A percentile compares a stretch with the other conserved stretches of the same genome.
Evolutionary conservation across 768 basidiomycete genomes (phyloP).

Genomic region (Boletales sp.): DNA sequence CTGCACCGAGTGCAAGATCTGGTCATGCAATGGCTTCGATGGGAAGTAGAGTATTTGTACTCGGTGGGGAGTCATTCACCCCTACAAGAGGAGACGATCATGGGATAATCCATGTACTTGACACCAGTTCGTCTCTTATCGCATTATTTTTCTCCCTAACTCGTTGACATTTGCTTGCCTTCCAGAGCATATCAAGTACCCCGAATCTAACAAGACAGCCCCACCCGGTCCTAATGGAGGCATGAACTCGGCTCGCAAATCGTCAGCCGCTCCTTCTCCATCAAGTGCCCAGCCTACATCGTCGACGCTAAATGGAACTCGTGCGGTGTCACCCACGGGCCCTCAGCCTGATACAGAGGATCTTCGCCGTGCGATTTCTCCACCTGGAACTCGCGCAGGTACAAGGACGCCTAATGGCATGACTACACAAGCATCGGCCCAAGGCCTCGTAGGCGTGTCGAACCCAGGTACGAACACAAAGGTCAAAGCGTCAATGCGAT

Average conservation of each 20-base stretch:
- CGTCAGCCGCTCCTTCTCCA: constrained; percentile 40
- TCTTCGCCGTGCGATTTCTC: constrained; percentile 64
- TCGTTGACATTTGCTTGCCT: constrained; percentile 1
- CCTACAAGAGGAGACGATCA: constrained; percentile 75
- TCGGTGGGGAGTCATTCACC: constrained; percentile 90
- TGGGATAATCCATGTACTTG: constrained; percentile 81
- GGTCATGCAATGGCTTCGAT: constrained; percentile 98
- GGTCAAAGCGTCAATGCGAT: constrained; percentile 50
- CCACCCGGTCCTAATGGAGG: constrained; percentile 33
- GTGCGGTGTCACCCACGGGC: constrained; percentile 65
- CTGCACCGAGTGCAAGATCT: constrained; percentile 85
- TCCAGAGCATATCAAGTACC: constrained; percentile 90
- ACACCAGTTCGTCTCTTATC: constrained; percentile 71
- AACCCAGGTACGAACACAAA: constrained; percentile 36
- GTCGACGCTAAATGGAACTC: constrained; percentile 32
- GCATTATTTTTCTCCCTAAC: not conserved
- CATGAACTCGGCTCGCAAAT: constrained; percentile 41
- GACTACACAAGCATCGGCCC: constrained; percentile 4
- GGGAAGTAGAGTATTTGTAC: constrained; percentile 83
- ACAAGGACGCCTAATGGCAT: constrained; percentile 34
- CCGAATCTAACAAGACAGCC: constrained; percentile 50
- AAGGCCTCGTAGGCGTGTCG: constrained; percentile 6
- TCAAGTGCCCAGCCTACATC: constrained; percentile 26
- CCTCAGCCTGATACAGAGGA: constrained; percentile 51
- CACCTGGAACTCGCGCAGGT: constrained; percentile 44